Conservation (phyloP, 164 flowering plant species). For the Vitis rotundifolia region DNA sequence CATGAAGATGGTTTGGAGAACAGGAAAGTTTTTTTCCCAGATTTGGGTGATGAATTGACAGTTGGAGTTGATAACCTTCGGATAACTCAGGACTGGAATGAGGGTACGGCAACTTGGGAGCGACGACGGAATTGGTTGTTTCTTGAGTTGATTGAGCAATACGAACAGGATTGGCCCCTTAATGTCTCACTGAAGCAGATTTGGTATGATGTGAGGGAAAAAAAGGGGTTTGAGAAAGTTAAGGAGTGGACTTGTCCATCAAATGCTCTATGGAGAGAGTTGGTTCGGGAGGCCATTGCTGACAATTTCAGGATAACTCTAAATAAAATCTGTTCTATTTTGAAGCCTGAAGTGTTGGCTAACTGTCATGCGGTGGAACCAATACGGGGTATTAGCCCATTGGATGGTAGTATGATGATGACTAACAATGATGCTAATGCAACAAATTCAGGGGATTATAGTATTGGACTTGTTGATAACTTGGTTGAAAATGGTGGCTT, state of each 20-base stretch:
- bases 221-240: conserved; percentile 27
- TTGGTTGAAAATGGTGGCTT: conserved; percentile 1
- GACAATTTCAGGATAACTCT: conserved; percentile 22
- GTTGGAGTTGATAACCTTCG: conserved; percentile 38
- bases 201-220: conserved; percentile 56
- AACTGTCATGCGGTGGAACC: conserved; percentile 6
- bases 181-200: conserved; percentile 55
- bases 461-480: neutral
- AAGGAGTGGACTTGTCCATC: conserved; percentile 44
- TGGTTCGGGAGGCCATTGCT: conserved; percentile 36
- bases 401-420: neutral
- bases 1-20: conserved; percentile 40
- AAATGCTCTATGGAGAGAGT: conserved; percentile 31
- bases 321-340: conserved; percentile 13
- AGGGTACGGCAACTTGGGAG: conserved; percentile 41
- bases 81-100: conserved; percentile 62
- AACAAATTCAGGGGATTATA: neutral
- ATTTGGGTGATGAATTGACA: conserved; percentile 70
- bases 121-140: conserved; percentile 58
- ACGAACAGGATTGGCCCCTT: conserved; percentile 24
- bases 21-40: conserved; percentile 78
- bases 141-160: conserved; percentile 49
- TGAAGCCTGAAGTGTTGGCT: conserved; percentile 2
- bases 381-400: neutral
- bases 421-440: neutral